phyloP scores from a whole-genome alignment of 108 stramenopile species.

The Hondaea fermentalgiana region DNA sequence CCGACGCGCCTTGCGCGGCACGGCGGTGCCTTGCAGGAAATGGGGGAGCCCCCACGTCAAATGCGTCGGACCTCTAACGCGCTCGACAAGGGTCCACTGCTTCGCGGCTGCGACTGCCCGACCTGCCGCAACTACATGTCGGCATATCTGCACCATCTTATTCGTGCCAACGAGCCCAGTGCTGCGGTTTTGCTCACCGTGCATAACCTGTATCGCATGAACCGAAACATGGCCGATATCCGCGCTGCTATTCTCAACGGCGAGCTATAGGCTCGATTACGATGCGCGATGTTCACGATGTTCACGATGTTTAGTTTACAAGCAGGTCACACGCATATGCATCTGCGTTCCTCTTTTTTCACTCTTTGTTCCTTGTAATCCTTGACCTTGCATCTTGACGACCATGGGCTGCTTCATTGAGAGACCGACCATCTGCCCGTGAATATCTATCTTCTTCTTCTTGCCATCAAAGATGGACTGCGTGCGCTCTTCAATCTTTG shows the following conservation, averaged over 20 bases:
- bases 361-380: too few relatives aligned
- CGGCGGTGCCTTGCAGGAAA: constrained; percentile 57
- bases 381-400: too few relatives aligned
- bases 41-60: constrained; percentile 48
- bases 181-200: constrained; percentile 61
- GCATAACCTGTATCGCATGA: constrained; percentile 87
- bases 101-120: constrained; percentile 60
- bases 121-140: constrained; percentile 75
- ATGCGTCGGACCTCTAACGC: constrained; percentile 57
- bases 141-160: constrained; percentile 80
- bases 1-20: constrained; percentile 74
- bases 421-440: too few relatives aligned
- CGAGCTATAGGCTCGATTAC: constrained; percentile 6
- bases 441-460: too few relatives aligned
- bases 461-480: too few relatives aligned
- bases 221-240: constrained; percentile 67
- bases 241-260: constrained; percentile 69
- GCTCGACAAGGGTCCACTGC: constrained; percentile 55
- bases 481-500: too few relatives aligned
- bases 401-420: too few relatives aligned
- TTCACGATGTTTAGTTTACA: too few relatives aligned
- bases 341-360: too few relatives aligned
- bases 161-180: constrained; percentile 77
- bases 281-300: too few relatives aligned
- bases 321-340: too few relatives aligned